A percentile compares a stretch with the other conserved stretches of the same genome.
phyloP scores from a whole-genome alignment of 2,329 filamentous ascomycete genomes.

The Colletotrichum liaoningense region DNA sequence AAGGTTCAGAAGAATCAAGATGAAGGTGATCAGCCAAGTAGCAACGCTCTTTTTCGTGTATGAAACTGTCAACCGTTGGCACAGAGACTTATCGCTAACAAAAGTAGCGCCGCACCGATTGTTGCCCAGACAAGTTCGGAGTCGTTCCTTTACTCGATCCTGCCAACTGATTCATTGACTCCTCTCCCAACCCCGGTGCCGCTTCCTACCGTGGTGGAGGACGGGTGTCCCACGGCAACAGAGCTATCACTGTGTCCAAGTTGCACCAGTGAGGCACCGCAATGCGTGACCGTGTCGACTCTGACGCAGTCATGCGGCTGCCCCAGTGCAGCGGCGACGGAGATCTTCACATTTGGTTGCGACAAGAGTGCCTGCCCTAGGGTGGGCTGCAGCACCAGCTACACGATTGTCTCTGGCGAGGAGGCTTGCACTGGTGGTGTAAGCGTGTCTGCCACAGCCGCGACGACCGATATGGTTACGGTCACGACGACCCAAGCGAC shows the following conservation, averaged over 20 bases:
- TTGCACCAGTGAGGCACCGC: conserved; percentile 41
- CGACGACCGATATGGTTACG: background rate
- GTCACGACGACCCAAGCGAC: background rate
- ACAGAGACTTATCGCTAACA: background rate
- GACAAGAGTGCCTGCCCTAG: conserved; percentile 44
- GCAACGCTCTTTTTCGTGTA: background rate
- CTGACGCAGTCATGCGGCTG: conserved; percentile 48
- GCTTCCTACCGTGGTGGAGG: background rate
- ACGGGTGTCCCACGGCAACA: conserved; percentile 48
- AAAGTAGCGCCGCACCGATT: conserved; percentile 12
- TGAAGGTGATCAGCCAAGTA: background rate
- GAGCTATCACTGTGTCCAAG: conserved; percentile 46
- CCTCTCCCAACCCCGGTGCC: background rate
- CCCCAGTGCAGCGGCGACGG: conserved; percentile 43
- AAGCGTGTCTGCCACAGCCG: conserved; percentile 1
- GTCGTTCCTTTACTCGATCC: background rate
- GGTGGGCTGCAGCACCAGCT: conserved; percentile 42
- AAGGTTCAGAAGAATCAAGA: background rate
- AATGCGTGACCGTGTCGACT: conserved; percentile 45
- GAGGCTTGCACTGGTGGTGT: conserved; percentile 10
- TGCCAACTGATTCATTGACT: background rate
- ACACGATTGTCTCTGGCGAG: conserved; percentile 29
- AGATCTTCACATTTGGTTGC: conserved; percentile 39
- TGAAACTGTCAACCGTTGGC: background rate
- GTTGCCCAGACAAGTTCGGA: conserved; percentile 8